Evolutionary conservation across 768 basidiomycete genomes (phyloP).

Genomic region (Pisolithus orientalis): DNA sequence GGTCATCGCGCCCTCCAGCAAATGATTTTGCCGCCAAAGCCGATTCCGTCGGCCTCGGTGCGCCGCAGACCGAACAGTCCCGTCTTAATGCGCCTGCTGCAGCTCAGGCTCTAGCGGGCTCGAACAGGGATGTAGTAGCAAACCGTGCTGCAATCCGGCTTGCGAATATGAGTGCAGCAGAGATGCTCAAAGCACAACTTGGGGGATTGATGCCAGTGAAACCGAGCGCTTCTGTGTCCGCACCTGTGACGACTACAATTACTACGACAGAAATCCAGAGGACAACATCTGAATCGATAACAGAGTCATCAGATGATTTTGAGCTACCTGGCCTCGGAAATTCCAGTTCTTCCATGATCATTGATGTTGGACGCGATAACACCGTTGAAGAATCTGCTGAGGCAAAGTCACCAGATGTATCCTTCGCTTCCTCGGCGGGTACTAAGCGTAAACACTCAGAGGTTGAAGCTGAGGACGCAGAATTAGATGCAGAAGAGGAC

Average conservation of each 20-base stretch:
- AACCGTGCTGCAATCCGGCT: slow-evolving; percentile 88
- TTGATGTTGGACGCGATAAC: slow-evolving; percentile 13
- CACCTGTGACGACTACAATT: slow-evolving; percentile 1
- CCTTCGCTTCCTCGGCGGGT: slow-evolving; percentile 15
- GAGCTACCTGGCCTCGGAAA: slow-evolving; percentile 30
- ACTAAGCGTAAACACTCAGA: slow-evolving; percentile 42
- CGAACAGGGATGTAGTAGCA: slow-evolving; percentile 86
- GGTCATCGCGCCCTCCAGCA: slow-evolving; percentile 41
- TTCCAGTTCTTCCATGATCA: slow-evolving; percentile 13
- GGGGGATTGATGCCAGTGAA: slow-evolving; percentile 45
- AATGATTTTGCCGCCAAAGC: slow-evolving; percentile 71
- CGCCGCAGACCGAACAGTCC: slow-evolving; percentile 52
- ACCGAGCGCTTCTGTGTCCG: slow-evolving; percentile 23
- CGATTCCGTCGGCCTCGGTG: slow-evolving; percentile 73
- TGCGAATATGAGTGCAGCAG: slow-evolving; percentile 96
- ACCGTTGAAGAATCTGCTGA: slow-evolving; percentile 25
- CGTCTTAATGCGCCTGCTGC: slow-evolving; percentile 52
- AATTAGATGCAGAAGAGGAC: slow-evolving; percentile 23
- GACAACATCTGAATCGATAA: slow-evolving; percentile 13
- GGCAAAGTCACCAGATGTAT: slow-evolving; percentile 15
- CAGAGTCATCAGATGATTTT: slow-evolving; percentile 27
- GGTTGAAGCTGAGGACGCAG: slow-evolving; percentile 37
- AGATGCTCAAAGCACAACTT: slow-evolving; percentile 87
- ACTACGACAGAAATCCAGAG: slow-evolving; percentile 32
- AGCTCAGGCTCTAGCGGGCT: slow-evolving; percentile 70